Evolutionary conservation across 2,329 filamentous ascomycete species (phyloP), one percentile per base, ranked within the genome.

Genomic region (Alternaria triticimaculans): DNA sequence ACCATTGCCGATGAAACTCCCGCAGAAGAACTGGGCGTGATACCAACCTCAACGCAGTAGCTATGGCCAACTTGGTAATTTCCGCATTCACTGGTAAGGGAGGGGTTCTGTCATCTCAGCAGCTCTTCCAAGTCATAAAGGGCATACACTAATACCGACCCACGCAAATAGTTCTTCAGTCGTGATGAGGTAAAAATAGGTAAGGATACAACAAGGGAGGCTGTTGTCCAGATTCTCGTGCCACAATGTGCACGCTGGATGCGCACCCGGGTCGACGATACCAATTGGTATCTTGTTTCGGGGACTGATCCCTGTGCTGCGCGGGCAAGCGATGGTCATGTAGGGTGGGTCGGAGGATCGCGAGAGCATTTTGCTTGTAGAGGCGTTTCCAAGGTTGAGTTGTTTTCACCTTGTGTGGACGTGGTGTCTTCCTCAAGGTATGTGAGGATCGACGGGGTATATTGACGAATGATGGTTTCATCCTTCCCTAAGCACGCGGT

Each of bases 1-100:
- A 41, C 1, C 33, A 9, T 10, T 0, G 2, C 4, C 8, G 33
- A 41, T 10, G 1, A 41, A 41, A 1, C 1, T 6, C 1, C 1
- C 15, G 33, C 1, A 41, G 33, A 41, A 41, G 0, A 41, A 2
- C 33, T 41, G 15, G 8, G 2, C 0, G 1, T n/a, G 15, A 5
- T 10, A 41, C 2, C 33, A 41, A 41, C 33, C 3, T 41, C 15
- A n/a, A 41, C 33, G 15, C 33, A 41, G 15, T n/a, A 41, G 33
- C 33, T 41, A 41, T n/a, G 33, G 33, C 33, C 33, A 41, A 41
- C 2, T 3, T 3, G 15, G 15, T 41, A 41, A 5, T 41, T 41
- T 2, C 33, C 33, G 33, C 33, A 41, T n/a, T 41, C 33, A 41
- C 15, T 41, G 8, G 33, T 41, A n/a, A 41, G 33, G 2, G 33